Evolutionary conservation across 805 yeast species (phyloP), one percentile per base, ranked within the genome.

Genomic region (Candida saitoana): DNA sequence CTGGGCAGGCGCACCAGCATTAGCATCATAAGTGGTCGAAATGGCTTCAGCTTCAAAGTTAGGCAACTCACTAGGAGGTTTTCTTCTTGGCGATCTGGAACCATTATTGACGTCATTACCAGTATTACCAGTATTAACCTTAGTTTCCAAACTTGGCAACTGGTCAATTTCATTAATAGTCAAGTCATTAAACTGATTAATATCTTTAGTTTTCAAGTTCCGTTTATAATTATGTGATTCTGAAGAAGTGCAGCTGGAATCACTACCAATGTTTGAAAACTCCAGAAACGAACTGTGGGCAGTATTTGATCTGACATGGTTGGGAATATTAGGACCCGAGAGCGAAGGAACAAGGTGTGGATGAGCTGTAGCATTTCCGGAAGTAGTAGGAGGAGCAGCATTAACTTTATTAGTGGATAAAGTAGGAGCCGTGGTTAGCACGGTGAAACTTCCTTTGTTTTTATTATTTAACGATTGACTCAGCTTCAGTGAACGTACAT

Each of bases 261-360:
- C 37, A 19, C 37, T 34, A 9, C 37, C 37, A 20, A 18, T 18
- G n/a, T 34, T 34, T 17, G 20, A 24, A 14, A 34, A 34, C 12
- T 34, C 37, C 6, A 24, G 18, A 19, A 18, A 34, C 5, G 24
- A 34, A 20, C 25, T 34, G 16, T 34, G 18, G 5, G 37, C 15
- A 12, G 37, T 34, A n/a, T 34, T 34, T 12, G 37, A 18, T 12
- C 36, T 40, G 22, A 40, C 34, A 30, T 47, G 55, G 30, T 22
- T 22, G 27, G 27, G 27, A 11, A 22, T 22, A 11, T 22, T 22
- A 11, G 27, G 27, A 6, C 6, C 27, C 6, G 9, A 7, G 9
- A 22, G 11, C 9, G 9, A 6, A n/a, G n/a, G n/a, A n/a, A n/a
- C n/a, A n/a, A n/a, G n/a, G 27, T 22, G 27, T 22, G 27, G 27